A percentile compares a stretch with the other conserved stretches of the same genome.
These are phyloP conservation scores for Aspergillus uvarum DNA, from an alignment of 2,329 filamentous ascomycete genomes.

Conservation along the genomic window DNA sequence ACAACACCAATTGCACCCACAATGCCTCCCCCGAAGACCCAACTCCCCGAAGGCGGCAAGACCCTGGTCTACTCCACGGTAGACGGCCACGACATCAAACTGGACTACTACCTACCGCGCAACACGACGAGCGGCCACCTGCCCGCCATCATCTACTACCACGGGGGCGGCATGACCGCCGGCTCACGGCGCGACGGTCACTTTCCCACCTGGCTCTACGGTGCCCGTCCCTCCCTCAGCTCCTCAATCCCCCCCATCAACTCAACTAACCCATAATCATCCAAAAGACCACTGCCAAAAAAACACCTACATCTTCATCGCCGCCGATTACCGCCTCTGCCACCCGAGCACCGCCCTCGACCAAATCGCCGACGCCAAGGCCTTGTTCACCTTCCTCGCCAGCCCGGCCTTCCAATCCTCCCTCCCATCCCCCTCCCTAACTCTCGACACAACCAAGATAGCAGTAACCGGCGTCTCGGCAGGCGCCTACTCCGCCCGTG, in stretches of 20 bases:
- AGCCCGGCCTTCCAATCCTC: constrained; percentile 7
- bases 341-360: constrained; percentile 22
- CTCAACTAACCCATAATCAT: background rate
- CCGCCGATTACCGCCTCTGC: constrained; percentile 24
- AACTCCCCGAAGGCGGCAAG: background rate
- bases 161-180: constrained; percentile 25
- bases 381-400: constrained; percentile 17
- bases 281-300: constrained; percentile 24
- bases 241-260: too few species aligned
- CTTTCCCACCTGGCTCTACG: constrained; percentile 19
- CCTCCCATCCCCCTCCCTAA: constrained; percentile 1
- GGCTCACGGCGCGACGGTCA: constrained; percentile 17
- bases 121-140: constrained; percentile 6
- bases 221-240: constrained; percentile 3
- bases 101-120: constrained; percentile 22
- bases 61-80: constrained; percentile 22
- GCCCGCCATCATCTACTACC: constrained; percentile 24
- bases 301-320: constrained; percentile 23
- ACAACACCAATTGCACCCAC: background rate
- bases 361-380: constrained; percentile 23
- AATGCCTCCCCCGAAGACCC: background rate
- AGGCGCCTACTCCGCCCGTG: constrained; percentile 25
- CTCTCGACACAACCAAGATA: constrained; percentile 18
- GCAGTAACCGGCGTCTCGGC: constrained; percentile 24
- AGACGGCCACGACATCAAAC: constrained; percentile 19